Evolutionary conservation across 78 protist genomes (phyloP).

Genomic region (slime mould (Dictyostelium discoideum)): DNA sequence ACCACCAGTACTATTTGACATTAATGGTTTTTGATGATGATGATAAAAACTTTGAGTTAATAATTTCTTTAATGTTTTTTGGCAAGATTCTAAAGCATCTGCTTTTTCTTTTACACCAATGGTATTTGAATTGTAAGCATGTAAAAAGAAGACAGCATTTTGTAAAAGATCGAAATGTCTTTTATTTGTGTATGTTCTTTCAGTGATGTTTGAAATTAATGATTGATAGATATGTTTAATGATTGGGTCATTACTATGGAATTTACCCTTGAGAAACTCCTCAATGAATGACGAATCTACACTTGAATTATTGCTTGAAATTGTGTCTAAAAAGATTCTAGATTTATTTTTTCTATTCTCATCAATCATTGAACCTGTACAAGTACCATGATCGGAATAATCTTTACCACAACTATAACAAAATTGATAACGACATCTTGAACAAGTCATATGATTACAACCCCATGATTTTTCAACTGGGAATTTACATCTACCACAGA

Average conservation of each 20-base stretch:
- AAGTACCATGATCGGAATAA: not conserved
- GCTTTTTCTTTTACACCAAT: not conserved
- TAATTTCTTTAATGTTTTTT: not conserved
- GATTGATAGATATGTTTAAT: not conserved
- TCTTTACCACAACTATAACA: slow-evolving; percentile 67
- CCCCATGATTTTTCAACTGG: slow-evolving; percentile 65
- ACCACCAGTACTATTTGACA: not conserved
- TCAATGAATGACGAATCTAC: not conserved
- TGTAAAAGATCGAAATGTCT: not conserved
- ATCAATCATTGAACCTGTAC: not conserved
- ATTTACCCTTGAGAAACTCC: not conserved
- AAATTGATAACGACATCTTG: slow-evolving; percentile 29
- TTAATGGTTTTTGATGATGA: not conserved
- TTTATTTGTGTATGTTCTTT: not conserved
- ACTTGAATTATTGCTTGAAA: not conserved
- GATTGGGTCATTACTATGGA: not conserved
- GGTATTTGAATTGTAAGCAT: not conserved
- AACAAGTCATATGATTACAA: slow-evolving; percentile 86
- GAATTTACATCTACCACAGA: slow-evolving; percentile 40
- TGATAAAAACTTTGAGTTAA: not conserved
- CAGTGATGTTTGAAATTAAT: not conserved
- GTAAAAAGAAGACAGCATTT: not conserved
- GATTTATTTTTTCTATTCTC: not conserved
- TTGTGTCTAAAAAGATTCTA: not conserved
- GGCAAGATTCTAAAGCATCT: not conserved